A percentile compares a stretch with the other conserved stretches of the same genome.
phyloP scores from a whole-genome alignment of 192 early-diverging fungal species.

The Rhizophlyctis rosea region DNA sequence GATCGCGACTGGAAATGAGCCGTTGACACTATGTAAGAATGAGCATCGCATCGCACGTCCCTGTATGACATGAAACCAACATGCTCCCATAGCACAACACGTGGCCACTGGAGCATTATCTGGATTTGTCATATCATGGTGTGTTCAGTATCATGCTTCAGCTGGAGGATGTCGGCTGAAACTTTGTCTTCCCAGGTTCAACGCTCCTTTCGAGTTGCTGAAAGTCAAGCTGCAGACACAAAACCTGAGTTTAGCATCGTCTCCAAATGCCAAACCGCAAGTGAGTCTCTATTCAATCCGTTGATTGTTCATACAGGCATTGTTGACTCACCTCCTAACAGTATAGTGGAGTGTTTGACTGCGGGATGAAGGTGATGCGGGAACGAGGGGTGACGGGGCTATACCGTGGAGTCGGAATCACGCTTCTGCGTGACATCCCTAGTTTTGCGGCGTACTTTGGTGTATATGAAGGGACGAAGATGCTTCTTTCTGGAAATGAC shows the following conservation, averaged over 20 bases:
- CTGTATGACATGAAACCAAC: not conserved
- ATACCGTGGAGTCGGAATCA: constrained; percentile 39
- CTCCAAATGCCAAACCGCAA: no score
- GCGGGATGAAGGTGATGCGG: constrained; percentile 4
- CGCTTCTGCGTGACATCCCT: constrained; percentile 38
- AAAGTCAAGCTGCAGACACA: constrained; percentile 73
- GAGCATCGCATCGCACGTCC: not conserved
- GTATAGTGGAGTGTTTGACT: constrained; percentile 16
- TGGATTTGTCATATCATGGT: constrained; percentile 66
- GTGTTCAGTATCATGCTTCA: not conserved
- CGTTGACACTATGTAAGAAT: constrained; percentile 43
- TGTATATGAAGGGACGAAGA: not conserved
- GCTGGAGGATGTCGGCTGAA: not conserved
- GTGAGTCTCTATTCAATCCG: no score
- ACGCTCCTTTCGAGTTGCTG: constrained; percentile 65
- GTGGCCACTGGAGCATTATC: constrained; percentile 55
- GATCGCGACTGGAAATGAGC: constrained; percentile 47
- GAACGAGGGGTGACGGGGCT: constrained; percentile 24
- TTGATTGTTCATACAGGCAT: no score
- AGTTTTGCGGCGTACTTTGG: constrained; percentile 42
- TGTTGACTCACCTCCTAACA: not conserved
- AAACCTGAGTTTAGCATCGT: not conserved
- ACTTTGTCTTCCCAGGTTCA: no score
- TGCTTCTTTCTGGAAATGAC: not conserved
- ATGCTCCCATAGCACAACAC: constrained; percentile 33